phyloP scores from a whole-genome alignment of 257 asterid species.

The Striga asiatica region DNA sequence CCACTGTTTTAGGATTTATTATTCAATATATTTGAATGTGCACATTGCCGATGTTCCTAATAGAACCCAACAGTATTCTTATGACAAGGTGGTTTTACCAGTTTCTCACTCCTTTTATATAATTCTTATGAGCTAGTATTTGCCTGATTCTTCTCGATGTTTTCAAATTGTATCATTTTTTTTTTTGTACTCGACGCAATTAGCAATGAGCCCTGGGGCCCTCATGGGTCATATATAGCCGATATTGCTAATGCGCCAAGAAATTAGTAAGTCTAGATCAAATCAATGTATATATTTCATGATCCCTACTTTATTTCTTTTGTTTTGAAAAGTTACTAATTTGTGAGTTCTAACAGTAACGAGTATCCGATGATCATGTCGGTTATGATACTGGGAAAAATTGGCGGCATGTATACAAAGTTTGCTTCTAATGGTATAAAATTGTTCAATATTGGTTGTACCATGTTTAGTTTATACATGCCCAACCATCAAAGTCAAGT shows the following conservation, averaged over 20 bases:
- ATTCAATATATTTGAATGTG: too few relatives aligned
- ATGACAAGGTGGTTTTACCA: neutral
- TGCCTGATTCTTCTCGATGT: too few relatives aligned
- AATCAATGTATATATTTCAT: conserved; percentile 3
- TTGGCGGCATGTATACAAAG: conserved; percentile 99
- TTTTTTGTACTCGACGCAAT: conserved; percentile 90
- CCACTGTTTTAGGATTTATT: too few relatives aligned
- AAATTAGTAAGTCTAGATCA: conserved; percentile 49
- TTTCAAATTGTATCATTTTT: too few relatives aligned
- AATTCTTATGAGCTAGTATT: neutral
- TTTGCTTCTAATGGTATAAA: conserved; percentile 19
- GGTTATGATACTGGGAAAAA: conserved; percentile 84
- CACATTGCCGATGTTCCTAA: too few relatives aligned
- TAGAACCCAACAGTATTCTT: too few relatives aligned
- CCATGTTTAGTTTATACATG: neutral
- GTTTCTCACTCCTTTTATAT: neutral
- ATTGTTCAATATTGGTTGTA: neutral
- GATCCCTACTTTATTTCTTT: neutral
- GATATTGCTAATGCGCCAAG: conserved; percentile 86
- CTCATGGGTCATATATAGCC: conserved; percentile 89
- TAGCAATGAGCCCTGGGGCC: conserved; percentile 98
- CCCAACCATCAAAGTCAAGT: neutral
- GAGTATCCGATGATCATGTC: conserved; percentile 94
- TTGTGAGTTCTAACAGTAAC: conserved; percentile 42
- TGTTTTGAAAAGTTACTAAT: conserved; percentile 10